Conservation (phyloP, 176 grass and related monocot species). For the Aechmea fasciata region DNA sequence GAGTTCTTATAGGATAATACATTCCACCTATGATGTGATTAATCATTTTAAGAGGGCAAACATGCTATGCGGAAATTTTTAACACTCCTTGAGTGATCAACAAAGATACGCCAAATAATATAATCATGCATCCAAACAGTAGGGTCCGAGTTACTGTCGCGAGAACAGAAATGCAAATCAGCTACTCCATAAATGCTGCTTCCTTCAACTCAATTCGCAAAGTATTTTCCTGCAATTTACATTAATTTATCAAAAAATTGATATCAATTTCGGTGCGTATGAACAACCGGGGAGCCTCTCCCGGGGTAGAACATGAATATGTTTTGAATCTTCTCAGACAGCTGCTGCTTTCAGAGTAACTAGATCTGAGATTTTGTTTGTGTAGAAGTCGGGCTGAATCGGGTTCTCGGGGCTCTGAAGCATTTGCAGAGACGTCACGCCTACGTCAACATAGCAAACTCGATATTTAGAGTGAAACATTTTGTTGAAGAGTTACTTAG, state of each 20-base stretch:
- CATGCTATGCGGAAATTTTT: too few relatives aligned
- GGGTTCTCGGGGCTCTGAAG: slow-evolving; percentile 82
- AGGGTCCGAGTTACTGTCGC: too few relatives aligned
- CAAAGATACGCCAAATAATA: too few relatives aligned
- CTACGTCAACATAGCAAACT: slow-evolving; percentile 29
- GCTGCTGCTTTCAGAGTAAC: slow-evolving; percentile 65
- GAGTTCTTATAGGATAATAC: too few relatives aligned
- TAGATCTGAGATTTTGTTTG: slow-evolving; percentile 82
- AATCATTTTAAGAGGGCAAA: too few relatives aligned
- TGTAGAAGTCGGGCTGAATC: slow-evolving; percentile 89
- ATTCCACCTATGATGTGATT: too few relatives aligned
- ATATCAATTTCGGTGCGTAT: background rate
- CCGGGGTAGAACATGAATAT: slow-evolving; percentile 10
- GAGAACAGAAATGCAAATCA: too few relatives aligned
- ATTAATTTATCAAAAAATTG: slow-evolving; percentile 9
- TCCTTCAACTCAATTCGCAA: too few relatives aligned
- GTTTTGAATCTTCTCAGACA: slow-evolving; percentile 35
- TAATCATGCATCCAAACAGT: too few relatives aligned
- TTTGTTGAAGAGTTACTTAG: background rate
- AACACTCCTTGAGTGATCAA: too few relatives aligned
- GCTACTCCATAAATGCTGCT: too few relatives aligned
- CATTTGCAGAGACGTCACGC: slow-evolving; percentile 73
- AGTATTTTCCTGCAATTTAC: too few relatives aligned
- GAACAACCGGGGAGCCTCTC: slow-evolving; percentile 7
- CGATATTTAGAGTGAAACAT: slow-evolving; percentile 2